A percentile compares a stretch with the other conserved stretches of the same genome.
phyloP scores from a whole-genome alignment of 495 filamentous ascomycete species.

The Gamarada debralockiae region DNA sequence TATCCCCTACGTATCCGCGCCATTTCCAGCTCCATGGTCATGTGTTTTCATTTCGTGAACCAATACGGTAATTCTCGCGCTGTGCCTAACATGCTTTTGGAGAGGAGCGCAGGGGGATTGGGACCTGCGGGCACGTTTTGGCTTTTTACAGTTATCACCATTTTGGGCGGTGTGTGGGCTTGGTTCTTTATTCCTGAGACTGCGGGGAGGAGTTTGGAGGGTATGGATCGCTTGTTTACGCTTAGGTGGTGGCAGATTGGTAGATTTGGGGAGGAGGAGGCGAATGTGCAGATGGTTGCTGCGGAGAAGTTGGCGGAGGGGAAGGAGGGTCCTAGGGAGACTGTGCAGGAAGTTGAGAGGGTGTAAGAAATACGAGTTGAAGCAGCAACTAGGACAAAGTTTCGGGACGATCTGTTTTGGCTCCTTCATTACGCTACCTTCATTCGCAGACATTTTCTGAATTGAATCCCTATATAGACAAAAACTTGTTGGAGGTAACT shows the following conservation, averaged over 20 bases:
- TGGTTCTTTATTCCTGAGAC: slow-evolving; percentile 68
- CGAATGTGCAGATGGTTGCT: slow-evolving; percentile 39
- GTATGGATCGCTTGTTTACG: slow-evolving; percentile 63
- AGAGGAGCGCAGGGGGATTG: slow-evolving; percentile 29
- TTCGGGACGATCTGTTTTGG: no score
- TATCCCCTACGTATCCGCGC: slow-evolving; percentile 60
- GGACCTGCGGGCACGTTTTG: slow-evolving; percentile 58
- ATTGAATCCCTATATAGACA: no score
- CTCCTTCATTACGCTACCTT: no score
- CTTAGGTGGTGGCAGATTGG: slow-evolving; percentile 14
- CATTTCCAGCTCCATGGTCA: slow-evolving; percentile 44
- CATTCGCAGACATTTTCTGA: no score
- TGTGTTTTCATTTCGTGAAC: slow-evolving; percentile 65
- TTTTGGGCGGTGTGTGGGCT: slow-evolving; percentile 52
- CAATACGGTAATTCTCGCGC: slow-evolving; percentile 66
- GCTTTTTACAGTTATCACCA: slow-evolving; percentile 60
- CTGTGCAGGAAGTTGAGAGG: no score
- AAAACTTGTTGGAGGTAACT: no score
- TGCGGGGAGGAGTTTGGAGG: slow-evolving; percentile 55
- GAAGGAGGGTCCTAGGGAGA: no score
- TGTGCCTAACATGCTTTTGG: slow-evolving; percentile 44
- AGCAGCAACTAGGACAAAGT: no score
- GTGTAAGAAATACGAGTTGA: no score
- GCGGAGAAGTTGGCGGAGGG: no score
- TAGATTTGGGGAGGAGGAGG: slow-evolving; percentile 33